Percentiles rank a stretch among this genome's conserved stretches.
phyloP scores from a whole-genome alignment of 345 rosid genomes.

The Litchi chinensis region DNA sequence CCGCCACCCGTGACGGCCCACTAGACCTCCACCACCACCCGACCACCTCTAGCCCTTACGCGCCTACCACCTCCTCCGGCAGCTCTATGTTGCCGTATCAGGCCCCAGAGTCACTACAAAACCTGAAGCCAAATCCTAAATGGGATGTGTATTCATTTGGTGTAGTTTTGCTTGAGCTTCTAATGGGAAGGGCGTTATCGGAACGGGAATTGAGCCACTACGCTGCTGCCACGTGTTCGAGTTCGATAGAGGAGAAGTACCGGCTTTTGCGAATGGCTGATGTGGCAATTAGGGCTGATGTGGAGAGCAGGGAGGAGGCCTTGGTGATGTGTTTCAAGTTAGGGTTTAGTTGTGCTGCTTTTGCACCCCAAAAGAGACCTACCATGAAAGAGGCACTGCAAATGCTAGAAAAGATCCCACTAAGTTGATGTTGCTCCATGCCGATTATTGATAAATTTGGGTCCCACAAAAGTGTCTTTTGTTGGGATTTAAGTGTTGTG shows the following conservation, averaged over 20 bases:
- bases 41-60: constrained; percentile 31
- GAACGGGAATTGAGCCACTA: constrained; percentile 60
- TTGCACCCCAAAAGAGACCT: constrained; percentile 79
- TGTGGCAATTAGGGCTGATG: constrained; percentile 52
- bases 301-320: constrained; percentile 59
- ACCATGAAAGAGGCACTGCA: constrained; percentile 79
- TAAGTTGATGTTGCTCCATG: constrained; percentile 4
- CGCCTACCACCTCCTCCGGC: constrained; percentile 25
- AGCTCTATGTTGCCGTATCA: constrained; percentile 41
- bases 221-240: constrained; percentile 32
- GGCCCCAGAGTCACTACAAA: constrained; percentile 70
- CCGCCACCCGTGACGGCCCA: background rate
- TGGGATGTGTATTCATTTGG: constrained; percentile 94
- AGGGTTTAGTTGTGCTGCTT: constrained; percentile 70
- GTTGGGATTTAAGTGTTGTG: constrained; percentile 27
- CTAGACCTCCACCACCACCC: constrained; percentile 18
- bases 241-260: constrained; percentile 45
- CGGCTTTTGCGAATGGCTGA: constrained; percentile 62
- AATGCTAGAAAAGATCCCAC: constrained; percentile 58
- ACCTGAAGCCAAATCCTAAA: constrained; percentile 59
- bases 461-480: constrained; percentile 28
- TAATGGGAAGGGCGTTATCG: constrained; percentile 58
- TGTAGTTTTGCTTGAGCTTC: constrained; percentile 68
- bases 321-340: constrained; percentile 60
- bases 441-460: constrained; percentile 23